Base-by-base conservation (phyloP, 805 yeast species). In the Teunomyces kruisii region DNA sequence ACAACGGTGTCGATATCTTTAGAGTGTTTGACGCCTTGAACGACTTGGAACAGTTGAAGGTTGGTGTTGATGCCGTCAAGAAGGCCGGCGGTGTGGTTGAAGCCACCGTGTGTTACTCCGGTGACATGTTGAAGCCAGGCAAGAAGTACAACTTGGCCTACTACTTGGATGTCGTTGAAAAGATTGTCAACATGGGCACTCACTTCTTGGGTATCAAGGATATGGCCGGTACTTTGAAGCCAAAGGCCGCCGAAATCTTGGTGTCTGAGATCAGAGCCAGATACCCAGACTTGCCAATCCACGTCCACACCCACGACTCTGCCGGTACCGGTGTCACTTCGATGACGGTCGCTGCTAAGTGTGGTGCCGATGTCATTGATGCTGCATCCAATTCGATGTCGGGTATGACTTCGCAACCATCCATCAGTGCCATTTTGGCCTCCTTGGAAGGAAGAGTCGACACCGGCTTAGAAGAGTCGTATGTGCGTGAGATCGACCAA, bases 301-400 rank as follows among this genome's bases (percentile, higher is more conserved):
- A 94, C 66, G 97, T 94, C 37, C 99, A 94, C 73, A 91, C 98
- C 29, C 99, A 94, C 72, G 99, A 94, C 72, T 91, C 98, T 52
- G 99, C 99, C 30, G 99, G 99, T 75, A 94, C 99, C 45, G 99
- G 96, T 71, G 97, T 94, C 54, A 92, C 97, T 37, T 86, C 96
- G 28, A 91, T 92, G 94, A 85, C 85, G 58, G 96, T 94, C 3
- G 85, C 91, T 67, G 97, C 97, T 14, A 67, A 76, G 56, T 96
- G 97, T 31, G 99, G 99, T 61, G 99, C 98, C 32, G 99, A 94
- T 75, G 95, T 87, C 47, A 98, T 94, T 56, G 99, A 94, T 67
- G 95, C 90, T 59, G 98, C 98, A 6, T 81, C 95, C 47, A 94
- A 94, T 78, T 89, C 97, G 26, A 85, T 94, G 89, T 91, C 97